A percentile compares a stretch with the other conserved stretches of the same genome.
These are phyloP conservation scores for Thelonectria blattea DNA, from an alignment of 2,329 filamentous ascomycete species.

Conservation along the genomic window DNA sequence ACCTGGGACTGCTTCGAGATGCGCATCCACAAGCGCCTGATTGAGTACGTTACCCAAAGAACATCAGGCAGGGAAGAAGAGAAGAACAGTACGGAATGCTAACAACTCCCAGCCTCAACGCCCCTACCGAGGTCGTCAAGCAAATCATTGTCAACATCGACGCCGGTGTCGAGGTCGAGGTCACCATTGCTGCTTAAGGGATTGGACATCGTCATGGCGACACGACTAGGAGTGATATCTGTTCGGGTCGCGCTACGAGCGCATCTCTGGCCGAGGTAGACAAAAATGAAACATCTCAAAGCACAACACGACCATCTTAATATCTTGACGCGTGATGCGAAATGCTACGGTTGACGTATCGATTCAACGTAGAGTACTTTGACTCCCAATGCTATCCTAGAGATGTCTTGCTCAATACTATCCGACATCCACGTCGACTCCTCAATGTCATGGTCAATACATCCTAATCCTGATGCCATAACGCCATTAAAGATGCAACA, in stretches of 20 bases:
- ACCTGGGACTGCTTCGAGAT: slow-evolving; percentile 99
- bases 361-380: background rate
- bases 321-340: background rate
- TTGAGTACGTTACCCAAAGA: slow-evolving; percentile 81
- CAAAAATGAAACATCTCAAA: slow-evolving; percentile 17
- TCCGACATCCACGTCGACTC: too few relatives aligned
- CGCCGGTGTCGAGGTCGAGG: slow-evolving; percentile 91
- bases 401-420: background rate
- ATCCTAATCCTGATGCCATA: slow-evolving; percentile 4
- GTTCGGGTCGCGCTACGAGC: slow-evolving; percentile 16
- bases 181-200: slow-evolving; percentile 76
- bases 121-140: slow-evolving; percentile 97
- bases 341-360: background rate
- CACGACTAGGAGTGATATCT: slow-evolving; percentile 21
- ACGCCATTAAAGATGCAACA: slow-evolving; percentile 29
- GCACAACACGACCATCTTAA: too few relatives aligned
- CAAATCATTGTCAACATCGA: slow-evolving; percentile 97
- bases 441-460: background rate
- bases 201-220: slow-evolving; percentile 17
- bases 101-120: slow-evolving; percentile 71
- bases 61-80: too few relatives aligned
- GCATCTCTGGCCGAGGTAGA: slow-evolving; percentile 26
- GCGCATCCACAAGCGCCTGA: slow-evolving; percentile 98
- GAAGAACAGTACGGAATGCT: slow-evolving; percentile 6
- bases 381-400: background rate